Evolutionary conservation across 2,329 filamentous ascomycete species (phyloP), one percentile per base, ranked within the genome.

Genomic region (Microdochium paspali): DNA sequence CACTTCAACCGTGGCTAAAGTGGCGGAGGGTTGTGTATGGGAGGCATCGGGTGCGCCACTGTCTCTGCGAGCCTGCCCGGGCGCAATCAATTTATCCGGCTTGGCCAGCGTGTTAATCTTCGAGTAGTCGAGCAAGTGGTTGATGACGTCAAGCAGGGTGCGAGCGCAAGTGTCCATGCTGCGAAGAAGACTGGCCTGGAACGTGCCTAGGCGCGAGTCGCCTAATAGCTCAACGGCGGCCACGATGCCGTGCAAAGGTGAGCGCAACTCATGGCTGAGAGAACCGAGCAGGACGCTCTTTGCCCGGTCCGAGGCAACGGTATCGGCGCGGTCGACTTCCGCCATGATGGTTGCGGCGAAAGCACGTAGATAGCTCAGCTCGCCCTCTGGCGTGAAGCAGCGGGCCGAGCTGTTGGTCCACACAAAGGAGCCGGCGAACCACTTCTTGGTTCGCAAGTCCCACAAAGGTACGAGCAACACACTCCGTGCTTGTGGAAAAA

Each of bases 201-300:
- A 65, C 1, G 66, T 65, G 35, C 66, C 67, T 23, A 79, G 62
- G 0, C 61, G 50, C 0, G 74, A 77, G n/a, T 79, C 75, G 3
- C 70, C 67, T 0, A 82, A 55, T 3, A 80, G 59, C 51, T 80
- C 76, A 1, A 70, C 66, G 46, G 66, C 77, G 0, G 76, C 71
- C 0, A 83, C 61, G 26, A 83, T 73, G 2, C 79, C 80, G 47
- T 84, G 79, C 1, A 84, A 63, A 0, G 80, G 80, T 2, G 74
- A 79, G 4, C 80, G 68, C 13, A 84, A 61, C 56, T 84, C 80
- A 54, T 84, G 80, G 3, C 74, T 79, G 5, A 84, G 71, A 1
- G 74, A 80, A 1, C 76, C 74, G 7, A 84, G 69, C 30, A 80
- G 74, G 48, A 81, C 77, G 1, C 72, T 72, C 56, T 80, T 80